phyloP scores from a whole-genome alignment of 2,329 filamentous ascomycete species.

The Aspergillus ustus region DNA sequence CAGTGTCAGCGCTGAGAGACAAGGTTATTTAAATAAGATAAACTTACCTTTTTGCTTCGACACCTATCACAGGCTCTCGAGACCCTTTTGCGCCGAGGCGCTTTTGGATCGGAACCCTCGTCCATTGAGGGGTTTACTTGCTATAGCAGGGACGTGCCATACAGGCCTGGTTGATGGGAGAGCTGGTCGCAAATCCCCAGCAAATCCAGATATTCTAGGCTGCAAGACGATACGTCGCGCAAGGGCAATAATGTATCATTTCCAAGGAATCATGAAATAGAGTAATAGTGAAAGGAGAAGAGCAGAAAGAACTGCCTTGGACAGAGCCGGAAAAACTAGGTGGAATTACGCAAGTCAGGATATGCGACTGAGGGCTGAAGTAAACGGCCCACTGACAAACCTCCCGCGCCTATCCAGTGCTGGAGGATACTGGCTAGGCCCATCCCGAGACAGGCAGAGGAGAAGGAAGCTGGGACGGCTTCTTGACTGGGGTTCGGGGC shows the following conservation, averaged over 20 bases:
- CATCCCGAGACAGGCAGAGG: conserved; percentile 24
- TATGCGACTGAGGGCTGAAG: not conserved
- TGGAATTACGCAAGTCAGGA: conserved; percentile 12
- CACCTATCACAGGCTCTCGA: conserved; percentile 52
- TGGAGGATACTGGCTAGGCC: conserved; percentile 20
- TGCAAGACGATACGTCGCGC: not conserved
- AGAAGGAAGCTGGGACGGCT: conserved; percentile 18
- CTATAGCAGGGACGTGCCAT: conserved; percentile 32
- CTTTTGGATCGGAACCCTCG: conserved; percentile 43
- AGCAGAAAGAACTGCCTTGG: conserved; percentile 2
- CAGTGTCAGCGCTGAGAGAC: not conserved
- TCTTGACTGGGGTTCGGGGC: conserved; percentile 21
- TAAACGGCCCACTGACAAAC: not conserved
- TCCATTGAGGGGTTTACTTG: conserved; percentile 40
- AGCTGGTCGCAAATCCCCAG: conserved; percentile 5
- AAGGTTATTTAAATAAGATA: not conserved
- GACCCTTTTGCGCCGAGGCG: conserved; percentile 49
- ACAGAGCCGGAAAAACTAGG: conserved; percentile 15
- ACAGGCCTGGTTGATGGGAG: conserved; percentile 15
- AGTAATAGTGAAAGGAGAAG: not conserved
- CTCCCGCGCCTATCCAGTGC: conserved; percentile 15
- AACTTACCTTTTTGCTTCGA: conserved; percentile 47
- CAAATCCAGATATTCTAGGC: not conserved
- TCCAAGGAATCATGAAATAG: not conserved
- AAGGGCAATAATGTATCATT: not conserved